A percentile compares a stretch with the other conserved stretches of the same genome.
phyloP scores from a whole-genome alignment of 2,329 filamentous ascomycete species.

The Paraphaeosphaeria sporulosa region DNA sequence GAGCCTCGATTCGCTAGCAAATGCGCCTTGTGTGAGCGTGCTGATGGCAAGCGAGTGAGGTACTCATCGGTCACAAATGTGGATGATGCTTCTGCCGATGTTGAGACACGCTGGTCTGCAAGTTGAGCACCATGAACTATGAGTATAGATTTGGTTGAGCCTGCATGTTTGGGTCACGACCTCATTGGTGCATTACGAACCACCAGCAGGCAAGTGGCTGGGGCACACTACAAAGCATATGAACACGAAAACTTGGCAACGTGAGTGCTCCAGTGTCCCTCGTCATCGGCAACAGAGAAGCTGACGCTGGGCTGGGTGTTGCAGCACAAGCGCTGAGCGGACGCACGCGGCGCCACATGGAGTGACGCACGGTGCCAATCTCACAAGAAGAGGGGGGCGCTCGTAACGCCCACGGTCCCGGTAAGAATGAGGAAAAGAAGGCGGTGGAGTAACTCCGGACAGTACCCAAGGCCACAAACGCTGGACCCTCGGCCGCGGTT shows the following conservation, averaged over 20 bases:
- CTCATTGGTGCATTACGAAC: not conserved
- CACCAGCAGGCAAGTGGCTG: not conserved
- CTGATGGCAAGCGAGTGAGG: not conserved
- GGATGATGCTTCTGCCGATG: not conserved
- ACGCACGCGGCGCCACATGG: not conserved
- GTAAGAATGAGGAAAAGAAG: conserved; percentile 1
- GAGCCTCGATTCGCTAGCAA: conserved; percentile 7
- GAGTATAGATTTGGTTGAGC: not conserved
- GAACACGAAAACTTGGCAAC: not conserved
- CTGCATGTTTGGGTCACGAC: not conserved
- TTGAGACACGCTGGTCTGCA: not conserved
- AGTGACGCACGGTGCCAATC: not conserved
- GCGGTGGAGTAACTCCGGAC: conserved; percentile 3
- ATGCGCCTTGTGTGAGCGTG: conserved; percentile 6
- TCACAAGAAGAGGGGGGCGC: not conserved
- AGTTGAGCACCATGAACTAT: not conserved
- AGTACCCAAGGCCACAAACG: not conserved
- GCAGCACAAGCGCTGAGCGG: not conserved
- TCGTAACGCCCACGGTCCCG: not conserved
- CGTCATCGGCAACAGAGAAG: not conserved
- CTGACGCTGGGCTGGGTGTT: not conserved
- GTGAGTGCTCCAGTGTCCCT: not conserved
- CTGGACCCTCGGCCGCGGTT: not conserved
- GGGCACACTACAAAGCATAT: not conserved
- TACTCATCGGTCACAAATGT: conserved; percentile 4